These are phyloP conservation scores for Elsinoe ampelina DNA, from an alignment of 2,329 filamentous ascomycete species.

Conservation along the genomic window DNA sequence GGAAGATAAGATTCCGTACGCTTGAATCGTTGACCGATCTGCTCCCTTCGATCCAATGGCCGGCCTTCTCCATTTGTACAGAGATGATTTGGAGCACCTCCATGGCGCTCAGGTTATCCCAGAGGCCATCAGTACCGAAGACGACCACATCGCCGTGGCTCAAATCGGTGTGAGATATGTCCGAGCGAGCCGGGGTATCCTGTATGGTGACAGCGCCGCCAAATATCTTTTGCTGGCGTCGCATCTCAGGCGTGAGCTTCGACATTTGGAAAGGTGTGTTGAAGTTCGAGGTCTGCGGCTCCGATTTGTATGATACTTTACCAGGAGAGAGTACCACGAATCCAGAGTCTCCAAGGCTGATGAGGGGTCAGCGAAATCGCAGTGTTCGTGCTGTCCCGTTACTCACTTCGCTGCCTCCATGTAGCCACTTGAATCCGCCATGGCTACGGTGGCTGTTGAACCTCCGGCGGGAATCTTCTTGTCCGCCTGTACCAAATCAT, in stretches of 20 bases:
- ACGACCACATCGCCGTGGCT: conserved; percentile 89
- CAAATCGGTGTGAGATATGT: conserved; percentile 64
- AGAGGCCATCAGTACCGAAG: conserved; percentile 88
- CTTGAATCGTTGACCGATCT: conserved; percentile 12
- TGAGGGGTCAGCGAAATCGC: neutral
- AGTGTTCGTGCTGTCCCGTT: neutral
- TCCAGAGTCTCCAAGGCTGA: conserved; percentile 76
- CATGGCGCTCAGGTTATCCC: conserved; percentile 89
- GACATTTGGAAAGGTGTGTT: conserved; percentile 95
- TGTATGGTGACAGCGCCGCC: conserved; percentile 60
- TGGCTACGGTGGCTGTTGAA: conserved; percentile 82
- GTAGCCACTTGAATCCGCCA: conserved; percentile 61
- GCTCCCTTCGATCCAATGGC: conserved; percentile 23
- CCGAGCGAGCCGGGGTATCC: conserved; percentile 76
- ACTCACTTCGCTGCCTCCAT: conserved; percentile 74
- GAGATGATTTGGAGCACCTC: conserved; percentile 74
- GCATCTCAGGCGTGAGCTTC: conserved; percentile 70
- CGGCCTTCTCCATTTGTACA: conserved; percentile 51
- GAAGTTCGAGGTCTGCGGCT: conserved; percentile 89
- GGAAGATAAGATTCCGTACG: conserved; percentile 1
- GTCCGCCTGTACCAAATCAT: conserved; percentile 71
- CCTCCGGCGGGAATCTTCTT: conserved; percentile 68
- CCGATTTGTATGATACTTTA: conserved; percentile 72
- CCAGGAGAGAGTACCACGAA: conserved; percentile 81
- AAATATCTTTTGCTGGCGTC: conserved; percentile 71